A percentile compares a stretch with the other conserved stretches of the same genome.
These are phyloP conservation scores for Stellera chamaejasme DNA, from an alignment of 345 rosid genomes.

Conservation along the genomic window DNA sequence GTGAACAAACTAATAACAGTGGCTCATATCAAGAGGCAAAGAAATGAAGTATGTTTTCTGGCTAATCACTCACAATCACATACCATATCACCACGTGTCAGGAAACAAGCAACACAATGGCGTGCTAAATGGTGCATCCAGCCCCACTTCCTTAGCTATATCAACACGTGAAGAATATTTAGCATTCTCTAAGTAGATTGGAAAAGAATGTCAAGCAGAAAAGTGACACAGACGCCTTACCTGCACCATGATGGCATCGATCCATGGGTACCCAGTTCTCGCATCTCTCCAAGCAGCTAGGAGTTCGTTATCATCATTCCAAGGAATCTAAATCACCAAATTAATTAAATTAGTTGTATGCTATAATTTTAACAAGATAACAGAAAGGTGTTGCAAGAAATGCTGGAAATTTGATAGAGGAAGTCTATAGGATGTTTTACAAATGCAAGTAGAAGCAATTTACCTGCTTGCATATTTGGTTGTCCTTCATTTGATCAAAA, in stretches of 20 bases:
- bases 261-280: conserved; percentile 95
- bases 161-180: conserved; percentile 1
- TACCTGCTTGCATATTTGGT: conserved; percentile 90
- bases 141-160: conserved; percentile 91
- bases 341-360: background rate
- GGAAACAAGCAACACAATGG: conserved; percentile 88
- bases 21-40: conserved; percentile 17
- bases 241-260: conserved; percentile 98
- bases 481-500: conserved; percentile 80
- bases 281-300: conserved; percentile 90
- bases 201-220: background rate
- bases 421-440: background rate
- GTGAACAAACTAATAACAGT: conserved; percentile 66
- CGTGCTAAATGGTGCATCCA: conserved; percentile 98
- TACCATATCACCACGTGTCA: conserved; percentile 96
- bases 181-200: background rate
- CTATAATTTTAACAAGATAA: too few relatives aligned
- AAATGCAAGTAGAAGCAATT: conserved; percentile 3
- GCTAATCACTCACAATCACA: conserved; percentile 9
- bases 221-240: conserved; percentile 28
- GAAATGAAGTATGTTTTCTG: background rate
- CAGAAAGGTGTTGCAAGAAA: background rate
- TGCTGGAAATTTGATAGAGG: background rate
- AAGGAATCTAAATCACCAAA: conserved; percentile 63
- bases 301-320: conserved; percentile 63